These are phyloP conservation scores for Grosmannia huntii DNA, from an alignment of 2,329 filamentous ascomycete species.

Conservation along the genomic window DNA sequence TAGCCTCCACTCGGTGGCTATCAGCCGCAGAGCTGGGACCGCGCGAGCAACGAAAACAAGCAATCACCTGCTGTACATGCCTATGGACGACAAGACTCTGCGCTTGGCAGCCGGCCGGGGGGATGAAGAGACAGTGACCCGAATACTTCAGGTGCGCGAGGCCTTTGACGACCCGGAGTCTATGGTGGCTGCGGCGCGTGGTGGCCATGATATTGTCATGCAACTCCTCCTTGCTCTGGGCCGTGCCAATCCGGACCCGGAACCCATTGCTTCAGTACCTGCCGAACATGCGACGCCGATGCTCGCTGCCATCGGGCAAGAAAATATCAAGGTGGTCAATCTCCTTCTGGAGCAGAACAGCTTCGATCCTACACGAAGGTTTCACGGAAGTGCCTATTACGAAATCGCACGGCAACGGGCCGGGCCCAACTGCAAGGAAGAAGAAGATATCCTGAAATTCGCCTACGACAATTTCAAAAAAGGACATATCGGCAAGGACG, in stretches of 20 bases:
- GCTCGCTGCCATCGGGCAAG: constrained; percentile 82
- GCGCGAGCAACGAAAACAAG: constrained; percentile 51
- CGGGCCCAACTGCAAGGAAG: constrained; percentile 82
- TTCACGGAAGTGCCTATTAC: constrained; percentile 68
- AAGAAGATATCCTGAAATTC: constrained; percentile 67
- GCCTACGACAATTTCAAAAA: constrained; percentile 56
- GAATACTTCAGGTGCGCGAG: constrained; percentile 48
- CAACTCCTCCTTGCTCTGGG: constrained; percentile 63
- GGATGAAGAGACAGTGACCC: constrained; percentile 48
- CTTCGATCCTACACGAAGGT: constrained; percentile 73
- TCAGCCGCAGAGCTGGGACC: constrained; percentile 38
- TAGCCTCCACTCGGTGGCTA: constrained; percentile 19
- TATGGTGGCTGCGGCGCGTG: constrained; percentile 81
- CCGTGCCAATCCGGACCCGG: constrained; percentile 53
- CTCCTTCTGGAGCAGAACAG: constrained; percentile 61
- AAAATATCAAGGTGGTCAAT: constrained; percentile 73
- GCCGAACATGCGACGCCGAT: constrained; percentile 80
- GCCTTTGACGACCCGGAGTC: constrained; percentile 65
- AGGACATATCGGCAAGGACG: constrained; percentile 27
- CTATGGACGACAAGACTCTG: constrained; percentile 47
- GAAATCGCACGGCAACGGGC: constrained; percentile 74
- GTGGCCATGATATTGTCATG: constrained; percentile 79
- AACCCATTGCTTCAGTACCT: constrained; percentile 44
- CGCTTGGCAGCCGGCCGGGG: constrained; percentile 47
- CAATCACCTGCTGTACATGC: constrained; percentile 51